Evolutionary conservation across 2,329 filamentous ascomycete genomes (phyloP), one percentile per base, ranked within the genome.

Genomic region (Paecilomyces sp.): DNA sequence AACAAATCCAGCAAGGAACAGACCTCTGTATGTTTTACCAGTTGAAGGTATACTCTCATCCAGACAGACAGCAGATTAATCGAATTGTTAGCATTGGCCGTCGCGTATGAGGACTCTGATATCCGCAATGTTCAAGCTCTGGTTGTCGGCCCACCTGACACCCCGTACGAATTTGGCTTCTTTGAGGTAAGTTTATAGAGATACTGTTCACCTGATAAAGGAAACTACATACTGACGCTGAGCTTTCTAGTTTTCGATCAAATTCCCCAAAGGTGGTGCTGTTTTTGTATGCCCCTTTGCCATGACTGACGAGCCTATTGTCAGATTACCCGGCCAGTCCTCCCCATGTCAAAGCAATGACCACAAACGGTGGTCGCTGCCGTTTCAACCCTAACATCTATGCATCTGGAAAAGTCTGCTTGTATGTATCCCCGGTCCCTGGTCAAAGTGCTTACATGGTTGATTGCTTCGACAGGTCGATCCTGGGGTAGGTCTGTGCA

Each of bases 351-450:
- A 85, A 81, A 25, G 88, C 89, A 28, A 83, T 87, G 51, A 97
- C 94, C 0, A 99, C 93, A 1, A 97, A 97, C 71, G 81, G 83
- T n/a, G 93, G 93, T 11, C 83, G 88, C 61, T 92, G 88, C 70
- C 87, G 94, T 7, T 97, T 97, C 80, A 97, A 97, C 69, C 94
- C 94, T 3, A 99, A 99, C 71, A 96, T 99, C 62, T 99, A 99
- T 71, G 83, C 92, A 1, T 85, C 80, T 56, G 94, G 94, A 55
- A 95, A 93, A 76, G 92, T 99, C 59, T 99, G 94, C 79, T 76
- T 99, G 85, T 95, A 75, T 80, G 88, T 83, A 13, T 15, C 15
- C 15, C 8, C 5, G 4, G 1, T 6, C n/a, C 24, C 36, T n/a
- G 22, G 3, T 18, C 24, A 47, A 9, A 18, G 13, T 18, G 13